phyloP scores from a whole-genome alignment of 306 rosid genomes.

The Alnus glutinosa region DNA sequence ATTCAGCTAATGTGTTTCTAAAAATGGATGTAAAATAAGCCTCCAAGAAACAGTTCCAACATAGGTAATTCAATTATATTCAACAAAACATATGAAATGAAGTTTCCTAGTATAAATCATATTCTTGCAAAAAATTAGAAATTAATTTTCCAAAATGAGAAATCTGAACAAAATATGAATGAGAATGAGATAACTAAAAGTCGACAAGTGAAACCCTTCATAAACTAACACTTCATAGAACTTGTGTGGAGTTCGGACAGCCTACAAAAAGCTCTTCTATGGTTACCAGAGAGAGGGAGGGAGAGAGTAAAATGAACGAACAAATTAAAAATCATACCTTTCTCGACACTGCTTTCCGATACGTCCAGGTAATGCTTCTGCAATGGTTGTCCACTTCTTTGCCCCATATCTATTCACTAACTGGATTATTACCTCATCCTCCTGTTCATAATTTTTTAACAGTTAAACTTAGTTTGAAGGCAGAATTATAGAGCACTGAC shows the following conservation, averaged over 20 bases:
- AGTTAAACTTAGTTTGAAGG: neutral
- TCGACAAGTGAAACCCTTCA: neutral
- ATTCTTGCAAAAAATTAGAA: neutral
- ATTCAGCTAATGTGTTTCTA: neutral
- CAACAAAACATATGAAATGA: neutral
- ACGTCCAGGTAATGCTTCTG: conserved; percentile 90
- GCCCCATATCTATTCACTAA: conserved; percentile 82
- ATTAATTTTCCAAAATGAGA: neutral
- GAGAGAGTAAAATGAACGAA: neutral
- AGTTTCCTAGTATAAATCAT: neutral
- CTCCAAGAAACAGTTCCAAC: neutral
- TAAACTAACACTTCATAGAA: neutral
- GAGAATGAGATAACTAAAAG: neutral
- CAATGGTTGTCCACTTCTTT: conserved; percentile 95
- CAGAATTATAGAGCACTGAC: conserved; percentile 6
- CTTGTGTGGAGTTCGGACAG: neutral
- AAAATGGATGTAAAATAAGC: neutral
- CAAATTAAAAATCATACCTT: conserved; percentile 59
- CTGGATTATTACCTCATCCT: conserved; percentile 78
- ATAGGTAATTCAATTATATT: neutral
- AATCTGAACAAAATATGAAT: neutral
- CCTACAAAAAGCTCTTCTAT: neutral
- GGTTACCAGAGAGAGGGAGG: neutral
- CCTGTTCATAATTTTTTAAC: conserved; percentile 50
- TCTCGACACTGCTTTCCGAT: conserved; percentile 99